Evolutionary conservation across 441 rosid species (phyloP).

Genomic region (Daphne laureola): DNA sequence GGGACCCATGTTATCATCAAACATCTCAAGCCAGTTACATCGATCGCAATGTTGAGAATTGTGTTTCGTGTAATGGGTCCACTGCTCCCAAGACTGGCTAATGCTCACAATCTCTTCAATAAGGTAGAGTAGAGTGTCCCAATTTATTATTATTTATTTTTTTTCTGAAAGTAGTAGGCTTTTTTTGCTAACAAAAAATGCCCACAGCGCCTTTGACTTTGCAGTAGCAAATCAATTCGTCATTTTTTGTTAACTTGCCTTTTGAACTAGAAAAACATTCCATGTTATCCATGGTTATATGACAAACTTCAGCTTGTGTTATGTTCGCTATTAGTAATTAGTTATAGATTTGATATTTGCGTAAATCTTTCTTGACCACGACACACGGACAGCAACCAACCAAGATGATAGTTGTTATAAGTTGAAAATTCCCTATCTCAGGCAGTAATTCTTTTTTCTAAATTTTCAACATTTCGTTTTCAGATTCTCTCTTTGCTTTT

Average conservation of each 20-base stretch:
- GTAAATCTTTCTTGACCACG: too few species aligned
- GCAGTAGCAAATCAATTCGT: too few species aligned
- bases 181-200: too few species aligned
- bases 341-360: too few species aligned
- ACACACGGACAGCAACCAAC: too few species aligned
- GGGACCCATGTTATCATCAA: conserved; percentile 67
- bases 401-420: background rate
- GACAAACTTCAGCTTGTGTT: too few species aligned
- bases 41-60: conserved; percentile 93
- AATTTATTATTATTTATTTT: background rate
- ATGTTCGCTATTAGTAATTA: too few species aligned
- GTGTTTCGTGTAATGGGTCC: conserved; percentile 94
- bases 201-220: too few species aligned
- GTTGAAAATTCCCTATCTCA: background rate
- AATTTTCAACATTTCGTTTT: conserved; percentile 10
- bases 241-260: too few species aligned
- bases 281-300: too few species aligned
- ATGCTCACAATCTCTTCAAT: conserved; percentile 78
- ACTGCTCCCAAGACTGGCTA: conserved; percentile 85
- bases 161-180: too few species aligned
- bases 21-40: conserved; percentile 83
- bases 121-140: conserved; percentile 43
- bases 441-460: conserved; percentile 1
- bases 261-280: too few species aligned
- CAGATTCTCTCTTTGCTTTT: conserved; percentile 68